Evolutionary conservation across 2,329 filamentous ascomycete genomes (phyloP).

Genomic region (Penicillium verrucosum): DNA sequence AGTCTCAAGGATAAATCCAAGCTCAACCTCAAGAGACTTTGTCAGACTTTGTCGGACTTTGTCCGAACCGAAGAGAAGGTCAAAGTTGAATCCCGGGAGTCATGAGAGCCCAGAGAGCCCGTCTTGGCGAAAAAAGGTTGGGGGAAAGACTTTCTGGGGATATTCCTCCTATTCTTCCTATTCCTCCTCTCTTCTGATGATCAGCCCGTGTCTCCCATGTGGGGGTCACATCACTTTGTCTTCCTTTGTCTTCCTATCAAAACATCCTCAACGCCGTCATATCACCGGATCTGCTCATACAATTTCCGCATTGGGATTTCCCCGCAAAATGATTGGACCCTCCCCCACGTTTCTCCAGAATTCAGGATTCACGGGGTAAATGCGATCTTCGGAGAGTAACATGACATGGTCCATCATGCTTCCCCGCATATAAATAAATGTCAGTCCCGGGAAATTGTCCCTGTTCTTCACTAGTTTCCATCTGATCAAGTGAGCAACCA

Average conservation of each 20-base stretch:
- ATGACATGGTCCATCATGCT: neutral
- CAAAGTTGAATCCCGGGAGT: neutral
- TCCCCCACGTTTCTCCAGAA: slow-evolving; percentile 10
- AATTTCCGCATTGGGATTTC: neutral
- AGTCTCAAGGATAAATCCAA: neutral
- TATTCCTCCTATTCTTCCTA: neutral
- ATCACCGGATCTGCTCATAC: neutral
- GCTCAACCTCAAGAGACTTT: neutral
- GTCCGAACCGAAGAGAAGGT: neutral
- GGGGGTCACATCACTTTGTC: neutral
- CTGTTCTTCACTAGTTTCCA: neutral
- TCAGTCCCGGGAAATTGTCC: neutral
- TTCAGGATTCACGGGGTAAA: slow-evolving; percentile 9
- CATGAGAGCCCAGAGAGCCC: neutral
- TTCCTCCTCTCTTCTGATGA: neutral
- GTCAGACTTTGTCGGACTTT: slow-evolving; percentile 7
- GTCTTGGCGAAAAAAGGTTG: neutral
- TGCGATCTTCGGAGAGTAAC: neutral
- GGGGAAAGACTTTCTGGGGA: neutral
- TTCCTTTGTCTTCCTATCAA: neutral
- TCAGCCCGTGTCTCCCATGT: neutral
- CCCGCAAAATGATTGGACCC: slow-evolving; percentile 7
- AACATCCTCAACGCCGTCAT: neutral
- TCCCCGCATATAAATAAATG: slow-evolving; percentile 3
- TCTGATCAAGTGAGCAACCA: neutral